phyloP scores from a whole-genome alignment of 2,329 filamentous ascomycete genomes.

The Pseudogymnoascus sp. region DNA sequence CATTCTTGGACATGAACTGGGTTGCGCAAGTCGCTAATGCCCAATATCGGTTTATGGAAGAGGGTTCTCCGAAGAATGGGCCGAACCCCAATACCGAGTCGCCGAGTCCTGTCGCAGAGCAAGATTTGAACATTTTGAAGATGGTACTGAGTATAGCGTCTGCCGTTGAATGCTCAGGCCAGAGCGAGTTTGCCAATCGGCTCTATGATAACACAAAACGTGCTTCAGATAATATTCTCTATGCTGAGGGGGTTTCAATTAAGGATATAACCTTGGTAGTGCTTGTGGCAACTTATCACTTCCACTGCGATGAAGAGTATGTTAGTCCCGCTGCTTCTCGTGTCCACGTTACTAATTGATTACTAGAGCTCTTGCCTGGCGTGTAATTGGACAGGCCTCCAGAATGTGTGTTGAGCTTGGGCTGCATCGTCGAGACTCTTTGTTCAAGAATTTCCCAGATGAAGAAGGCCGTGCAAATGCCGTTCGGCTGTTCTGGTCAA shows the following conservation, averaged over 20 bases:
- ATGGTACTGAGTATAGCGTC: constrained; percentile 74
- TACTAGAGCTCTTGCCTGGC: constrained; percentile 63
- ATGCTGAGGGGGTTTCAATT: constrained; percentile 46
- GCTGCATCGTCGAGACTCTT: constrained; percentile 70
- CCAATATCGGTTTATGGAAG: constrained; percentile 66
- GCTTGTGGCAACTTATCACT: constrained; percentile 65
- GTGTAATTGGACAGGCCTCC: constrained; percentile 75
- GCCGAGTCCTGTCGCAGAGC: constrained; percentile 47
- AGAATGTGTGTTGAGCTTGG: constrained; percentile 76
- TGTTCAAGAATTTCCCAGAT: constrained; percentile 60
- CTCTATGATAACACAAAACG: constrained; percentile 73
- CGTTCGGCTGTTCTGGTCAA: constrained; percentile 74
- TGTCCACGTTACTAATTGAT: not conserved
- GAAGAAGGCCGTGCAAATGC: constrained; percentile 62
- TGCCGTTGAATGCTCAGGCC: constrained; percentile 70
- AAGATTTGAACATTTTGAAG: constrained; percentile 68
- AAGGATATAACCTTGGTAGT: constrained; percentile 53
- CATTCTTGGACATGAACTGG: constrained; percentile 67
- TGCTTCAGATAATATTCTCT: constrained; percentile 58
- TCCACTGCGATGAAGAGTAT: constrained; percentile 72
- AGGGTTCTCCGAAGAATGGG: constrained; percentile 17
- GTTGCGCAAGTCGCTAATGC: constrained; percentile 64
- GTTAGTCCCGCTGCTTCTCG: not conserved
- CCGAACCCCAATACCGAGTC: constrained; percentile 41
- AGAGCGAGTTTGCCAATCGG: constrained; percentile 65